Percentiles rank a stretch among this genome's conserved stretches.
Evolutionary conservation across 2,329 filamentous ascomycete genomes (phyloP).

Genomic region (Penicillium digitatum): DNA sequence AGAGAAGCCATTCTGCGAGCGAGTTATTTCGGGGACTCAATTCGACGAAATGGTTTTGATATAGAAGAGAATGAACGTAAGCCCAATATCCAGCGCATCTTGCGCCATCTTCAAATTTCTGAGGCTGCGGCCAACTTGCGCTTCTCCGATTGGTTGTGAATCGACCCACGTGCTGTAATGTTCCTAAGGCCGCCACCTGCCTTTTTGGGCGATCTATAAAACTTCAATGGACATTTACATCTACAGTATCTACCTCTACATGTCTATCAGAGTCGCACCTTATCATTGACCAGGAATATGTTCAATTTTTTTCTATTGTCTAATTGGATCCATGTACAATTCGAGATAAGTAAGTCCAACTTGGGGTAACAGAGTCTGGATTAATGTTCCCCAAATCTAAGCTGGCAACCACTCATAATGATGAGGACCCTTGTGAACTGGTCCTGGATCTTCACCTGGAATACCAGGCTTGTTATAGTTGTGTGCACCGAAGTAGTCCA

Average conservation of each 20-base stretch:
- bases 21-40: conserved; percentile 34
- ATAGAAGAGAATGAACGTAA: conserved; percentile 24
- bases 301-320: background rate
- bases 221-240: background rate
- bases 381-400: conserved; percentile 5
- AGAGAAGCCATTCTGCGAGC: conserved; percentile 50
- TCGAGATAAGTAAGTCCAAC: background rate
- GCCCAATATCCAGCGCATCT: conserved; percentile 15
- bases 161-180: conserved; percentile 24
- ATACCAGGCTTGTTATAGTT: conserved; percentile 55
- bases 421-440: conserved; percentile 55
- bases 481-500: conserved; percentile 68
- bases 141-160: conserved; percentile 22
- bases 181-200: conserved; percentile 22
- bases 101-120: conserved; percentile 21
- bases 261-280: background rate
- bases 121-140: conserved; percentile 3
- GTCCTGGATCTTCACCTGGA: conserved; percentile 51
- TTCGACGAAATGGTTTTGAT: conserved; percentile 28
- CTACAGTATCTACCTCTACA: background rate
- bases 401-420: conserved; percentile 61
- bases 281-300: background rate
- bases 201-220: conserved; percentile 6
- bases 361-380: background rate
- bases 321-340: background rate